These are phyloP conservation scores for Saccharomyces hybrid DNA, from an alignment of 1,139 yeast genomes.

Conservation along the genomic window DNA sequence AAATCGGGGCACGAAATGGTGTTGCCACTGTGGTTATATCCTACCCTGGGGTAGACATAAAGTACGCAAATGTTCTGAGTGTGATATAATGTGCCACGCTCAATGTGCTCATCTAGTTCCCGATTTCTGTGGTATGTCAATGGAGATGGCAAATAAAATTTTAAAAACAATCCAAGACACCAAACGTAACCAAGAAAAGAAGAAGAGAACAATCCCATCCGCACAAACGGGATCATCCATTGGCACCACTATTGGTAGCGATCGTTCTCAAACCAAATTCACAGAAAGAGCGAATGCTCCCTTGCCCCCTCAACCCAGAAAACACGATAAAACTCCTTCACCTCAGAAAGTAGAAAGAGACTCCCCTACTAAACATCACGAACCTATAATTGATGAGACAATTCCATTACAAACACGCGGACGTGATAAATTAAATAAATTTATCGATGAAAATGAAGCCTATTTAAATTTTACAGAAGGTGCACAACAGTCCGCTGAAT, in stretches of 20 bases:
- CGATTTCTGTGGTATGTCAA: conserved; percentile 96
- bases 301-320: too few relatives aligned
- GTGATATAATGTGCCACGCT: conserved; percentile 92
- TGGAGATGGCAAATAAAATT: conserved; percentile 92
- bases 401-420: not conserved
- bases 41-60: conserved; percentile 92
- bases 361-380: too few relatives aligned
- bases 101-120: conserved; percentile 93
- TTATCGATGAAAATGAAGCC: conserved; percentile 22
- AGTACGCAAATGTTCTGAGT: conserved; percentile 90
- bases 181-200: conserved; percentile 38
- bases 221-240: not conserved
- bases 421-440: conserved; percentile 18
- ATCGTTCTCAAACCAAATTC: too few relatives aligned
- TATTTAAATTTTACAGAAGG: conserved; percentile 24
- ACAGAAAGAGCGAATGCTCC: too few relatives aligned
- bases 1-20: conserved; percentile 96
- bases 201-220: conserved; percentile 12
- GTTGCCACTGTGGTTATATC: conserved; percentile 96
- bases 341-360: too few relatives aligned
- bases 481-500: conserved; percentile 6
- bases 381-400: too few relatives aligned
- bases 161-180: conserved; percentile 78
- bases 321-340: too few relatives aligned
- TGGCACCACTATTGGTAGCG: too few relatives aligned